Conservation (phyloP, 371 early-diverging fungal species). For the Blakeslea trispora region DNA sequence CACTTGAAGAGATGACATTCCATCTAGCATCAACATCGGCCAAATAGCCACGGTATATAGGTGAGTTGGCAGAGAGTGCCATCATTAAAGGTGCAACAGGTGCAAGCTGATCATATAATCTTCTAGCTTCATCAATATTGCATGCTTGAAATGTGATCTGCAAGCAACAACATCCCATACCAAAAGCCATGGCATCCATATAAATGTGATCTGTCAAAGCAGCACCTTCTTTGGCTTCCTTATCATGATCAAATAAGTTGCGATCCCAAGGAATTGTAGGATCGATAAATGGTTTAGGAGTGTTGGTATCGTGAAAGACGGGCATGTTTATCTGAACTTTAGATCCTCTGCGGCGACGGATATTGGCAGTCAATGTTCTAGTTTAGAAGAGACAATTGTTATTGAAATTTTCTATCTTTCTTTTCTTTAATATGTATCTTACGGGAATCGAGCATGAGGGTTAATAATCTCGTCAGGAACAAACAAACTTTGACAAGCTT, state of each 20-base stretch:
- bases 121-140: conserved; percentile 90
- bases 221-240: conserved; percentile 69
- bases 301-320: conserved; percentile 80
- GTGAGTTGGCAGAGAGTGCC: conserved; percentile 94
- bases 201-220: conserved; percentile 93
- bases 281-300: conserved; percentile 90
- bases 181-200: conserved; percentile 99
- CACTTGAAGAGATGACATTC: conserved; percentile 94
- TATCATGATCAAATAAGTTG: conserved; percentile 61
- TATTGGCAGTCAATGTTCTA: conserved; percentile 93
- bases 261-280: conserved; percentile 76
- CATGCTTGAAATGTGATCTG: conserved; percentile 99
- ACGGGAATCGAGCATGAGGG: conserved; percentile 95
- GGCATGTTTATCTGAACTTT: conserved; percentile 94
- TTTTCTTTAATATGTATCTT: conserved; percentile 21
- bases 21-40: conserved; percentile 98
- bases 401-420: background rate
- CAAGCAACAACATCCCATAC: conserved; percentile 99
- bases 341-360: conserved; percentile 87
- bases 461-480: conserved; percentile 94
- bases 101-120: conserved; percentile 95
- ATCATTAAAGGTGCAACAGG: conserved; percentile 95
- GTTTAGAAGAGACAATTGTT: background rate
- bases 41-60: conserved; percentile 93
- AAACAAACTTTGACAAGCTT: conserved; percentile 81